Conservation (phyloP, 2,329 filamentous ascomycete species). For the Colletotrichum australisinense region DNA sequence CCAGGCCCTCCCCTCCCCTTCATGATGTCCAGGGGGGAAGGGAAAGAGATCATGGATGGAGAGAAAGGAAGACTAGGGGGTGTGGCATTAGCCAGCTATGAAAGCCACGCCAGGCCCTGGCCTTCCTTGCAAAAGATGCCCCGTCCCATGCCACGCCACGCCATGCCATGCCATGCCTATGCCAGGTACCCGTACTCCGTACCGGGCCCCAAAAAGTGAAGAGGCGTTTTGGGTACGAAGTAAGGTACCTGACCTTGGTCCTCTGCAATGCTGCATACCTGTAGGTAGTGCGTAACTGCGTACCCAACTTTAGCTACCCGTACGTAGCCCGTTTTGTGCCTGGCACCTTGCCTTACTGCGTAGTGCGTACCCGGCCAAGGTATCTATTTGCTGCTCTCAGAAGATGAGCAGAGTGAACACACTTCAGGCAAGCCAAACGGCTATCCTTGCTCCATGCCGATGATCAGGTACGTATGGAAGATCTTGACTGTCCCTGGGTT, state of each 20-base stretch:
- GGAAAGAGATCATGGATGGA: background rate
- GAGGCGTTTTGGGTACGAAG: background rate
- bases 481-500: background rate
- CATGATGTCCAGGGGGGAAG: constrained; percentile 18
- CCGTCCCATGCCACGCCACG: constrained; percentile 4
- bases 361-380: too few species aligned
- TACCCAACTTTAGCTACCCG: background rate
- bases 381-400: background rate
- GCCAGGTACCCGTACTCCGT: constrained; percentile 35
- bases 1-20: constrained; percentile 1
- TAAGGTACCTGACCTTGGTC: background rate
- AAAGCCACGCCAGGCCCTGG: constrained; percentile 16
- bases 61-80: background rate
- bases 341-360: background rate
- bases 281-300: background rate
- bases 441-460: background rate
- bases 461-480: background rate
- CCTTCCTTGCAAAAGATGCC: constrained; percentile 3
- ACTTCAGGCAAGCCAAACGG: background rate
- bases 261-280: too few species aligned
- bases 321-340: background rate
- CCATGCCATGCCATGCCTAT: constrained; percentile 28
- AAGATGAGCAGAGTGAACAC: background rate
- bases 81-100: constrained; percentile 19
- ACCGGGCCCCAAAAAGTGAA: constrained; percentile 5